Percentiles rank a stretch among this genome's conserved stretches.
Conservation (phyloP, 768 basidiomycete species). For the Lanmaoa pseudosensibilis region DNA sequence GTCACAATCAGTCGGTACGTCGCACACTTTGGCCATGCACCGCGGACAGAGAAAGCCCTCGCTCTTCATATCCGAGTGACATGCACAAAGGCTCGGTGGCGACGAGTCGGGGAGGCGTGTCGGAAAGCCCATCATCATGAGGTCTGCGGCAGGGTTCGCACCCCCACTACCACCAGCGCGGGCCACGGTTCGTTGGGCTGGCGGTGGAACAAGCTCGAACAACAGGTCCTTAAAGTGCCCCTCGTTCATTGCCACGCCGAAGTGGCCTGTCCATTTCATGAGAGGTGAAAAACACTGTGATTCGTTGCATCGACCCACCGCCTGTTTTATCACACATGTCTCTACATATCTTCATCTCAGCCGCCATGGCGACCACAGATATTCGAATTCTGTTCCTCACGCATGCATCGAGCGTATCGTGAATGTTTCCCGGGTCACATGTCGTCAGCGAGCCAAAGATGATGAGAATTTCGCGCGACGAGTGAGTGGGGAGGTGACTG, state of each 20-base stretch:
- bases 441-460: constrained; percentile 96
- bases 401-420: constrained; percentile 88
- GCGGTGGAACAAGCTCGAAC: constrained; percentile 94
- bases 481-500: constrained; percentile 96
- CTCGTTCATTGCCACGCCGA: constrained; percentile 98
- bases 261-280: constrained; percentile 55
- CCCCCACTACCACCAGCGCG: constrained; percentile 46
- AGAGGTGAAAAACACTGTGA: constrained; percentile 4
- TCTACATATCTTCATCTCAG: constrained; percentile 97
- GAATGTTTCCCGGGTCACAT: constrained; percentile 95
- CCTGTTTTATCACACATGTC: constrained; percentile 90
- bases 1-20: constrained; percentile 97
- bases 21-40: constrained; percentile 91
- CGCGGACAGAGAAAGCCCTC: constrained; percentile 95
- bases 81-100: constrained; percentile 84
- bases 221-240: constrained; percentile 94
- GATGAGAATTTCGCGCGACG: constrained; percentile 91
- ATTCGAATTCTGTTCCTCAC: constrained; percentile 84
- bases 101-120: constrained; percentile 84
- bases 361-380: constrained; percentile 90
- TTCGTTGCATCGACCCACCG: constrained; percentile 46
- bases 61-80: constrained; percentile 89
- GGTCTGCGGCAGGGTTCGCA: constrained; percentile 71
- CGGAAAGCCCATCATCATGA: constrained; percentile 99
- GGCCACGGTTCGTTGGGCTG: constrained; percentile 67